Percentiles rank a stretch among this genome's conserved stretches.
phyloP scores from a whole-genome alignment of 208 protist species.

The Acanthamoeba quina region DNA sequence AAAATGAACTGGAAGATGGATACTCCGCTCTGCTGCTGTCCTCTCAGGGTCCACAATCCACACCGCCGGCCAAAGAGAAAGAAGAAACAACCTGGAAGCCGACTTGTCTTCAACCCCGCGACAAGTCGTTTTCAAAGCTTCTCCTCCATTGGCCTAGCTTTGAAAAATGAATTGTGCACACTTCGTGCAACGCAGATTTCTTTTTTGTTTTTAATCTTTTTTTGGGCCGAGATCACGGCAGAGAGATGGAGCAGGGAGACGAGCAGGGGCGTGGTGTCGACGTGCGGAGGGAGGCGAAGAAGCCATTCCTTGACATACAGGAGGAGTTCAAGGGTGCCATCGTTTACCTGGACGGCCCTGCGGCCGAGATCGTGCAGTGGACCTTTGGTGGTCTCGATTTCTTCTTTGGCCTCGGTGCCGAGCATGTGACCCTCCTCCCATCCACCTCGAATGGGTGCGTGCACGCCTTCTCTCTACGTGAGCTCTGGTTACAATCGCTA shows the following conservation, averaged over 20 bases:
- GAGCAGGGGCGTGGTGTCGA: background rate
- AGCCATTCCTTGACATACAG: conserved; percentile 31
- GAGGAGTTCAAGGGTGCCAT: conserved; percentile 44
- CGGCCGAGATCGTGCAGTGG: conserved; percentile 54
- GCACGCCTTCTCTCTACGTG: no score
- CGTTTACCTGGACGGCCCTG: conserved; percentile 33
- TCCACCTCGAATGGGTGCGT: no score
- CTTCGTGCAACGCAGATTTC: background rate
- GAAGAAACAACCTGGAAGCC: background rate
- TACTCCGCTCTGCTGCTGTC: background rate
- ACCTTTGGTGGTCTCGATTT: conserved; percentile 62
- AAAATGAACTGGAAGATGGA: background rate
- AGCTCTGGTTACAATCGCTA: no score
- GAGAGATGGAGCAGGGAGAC: background rate
- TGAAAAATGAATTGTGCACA: background rate
- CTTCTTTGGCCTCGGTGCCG: conserved; percentile 18
- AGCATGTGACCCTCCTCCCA: background rate
- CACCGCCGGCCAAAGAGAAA: conserved; percentile 2
- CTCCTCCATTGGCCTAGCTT: no score
- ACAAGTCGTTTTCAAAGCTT: background rate
- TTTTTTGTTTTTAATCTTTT: background rate
- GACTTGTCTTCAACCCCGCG: background rate
- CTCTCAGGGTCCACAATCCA: background rate
- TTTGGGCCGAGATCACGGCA: no score
- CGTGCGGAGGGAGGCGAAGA: background rate